phyloP scores from a whole-genome alignment of 2,329 filamentous ascomycete genomes.

The Penicillium sp. region DNA sequence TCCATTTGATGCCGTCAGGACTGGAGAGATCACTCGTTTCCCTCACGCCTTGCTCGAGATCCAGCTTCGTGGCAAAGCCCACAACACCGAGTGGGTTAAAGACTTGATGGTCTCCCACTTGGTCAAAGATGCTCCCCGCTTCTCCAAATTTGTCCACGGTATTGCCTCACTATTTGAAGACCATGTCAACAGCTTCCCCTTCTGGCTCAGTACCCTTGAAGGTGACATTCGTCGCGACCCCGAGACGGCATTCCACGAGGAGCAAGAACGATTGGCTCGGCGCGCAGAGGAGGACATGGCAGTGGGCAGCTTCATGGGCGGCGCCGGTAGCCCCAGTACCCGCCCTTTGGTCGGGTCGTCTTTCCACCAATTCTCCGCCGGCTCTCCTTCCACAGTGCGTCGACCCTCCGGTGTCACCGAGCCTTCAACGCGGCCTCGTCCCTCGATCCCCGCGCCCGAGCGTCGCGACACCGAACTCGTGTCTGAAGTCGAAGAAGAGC shows the following conservation, averaged over 20 bases:
- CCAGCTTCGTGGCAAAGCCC: slow-evolving; percentile 67
- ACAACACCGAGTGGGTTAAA: slow-evolving; percentile 80
- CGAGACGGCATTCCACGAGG: slow-evolving; percentile 83
- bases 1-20: slow-evolving; percentile 83
- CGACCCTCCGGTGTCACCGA: slow-evolving; percentile 29
- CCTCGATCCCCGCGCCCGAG: slow-evolving; percentile 38
- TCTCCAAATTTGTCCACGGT: slow-evolving; percentile 97
- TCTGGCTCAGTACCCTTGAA: slow-evolving; percentile 92
- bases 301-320: slow-evolving; percentile 82
- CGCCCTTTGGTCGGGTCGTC: slow-evolving; percentile 38
- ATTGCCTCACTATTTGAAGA: slow-evolving; percentile 91
- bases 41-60: slow-evolving; percentile 91
- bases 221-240: slow-evolving; percentile 93
- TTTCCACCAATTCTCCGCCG: slow-evolving; percentile 27
- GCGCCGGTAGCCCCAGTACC: slow-evolving; percentile 33
- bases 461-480: slow-evolving; percentile 37
- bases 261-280: slow-evolving; percentile 80
- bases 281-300: slow-evolving; percentile 83
- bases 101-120: slow-evolving; percentile 92
- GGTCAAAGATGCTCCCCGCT: slow-evolving; percentile 82
- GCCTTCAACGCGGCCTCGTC: slow-evolving; percentile 30
- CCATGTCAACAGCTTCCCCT: slow-evolving; percentile 91
- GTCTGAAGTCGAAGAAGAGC: slow-evolving; percentile 28
- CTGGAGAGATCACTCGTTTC: slow-evolving; percentile 88
- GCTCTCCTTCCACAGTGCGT: slow-evolving; percentile 24